These are phyloP conservation scores for Penicillium riverlandense DNA, from an alignment of 495 filamentous ascomycete species.

Conservation along the genomic window DNA sequence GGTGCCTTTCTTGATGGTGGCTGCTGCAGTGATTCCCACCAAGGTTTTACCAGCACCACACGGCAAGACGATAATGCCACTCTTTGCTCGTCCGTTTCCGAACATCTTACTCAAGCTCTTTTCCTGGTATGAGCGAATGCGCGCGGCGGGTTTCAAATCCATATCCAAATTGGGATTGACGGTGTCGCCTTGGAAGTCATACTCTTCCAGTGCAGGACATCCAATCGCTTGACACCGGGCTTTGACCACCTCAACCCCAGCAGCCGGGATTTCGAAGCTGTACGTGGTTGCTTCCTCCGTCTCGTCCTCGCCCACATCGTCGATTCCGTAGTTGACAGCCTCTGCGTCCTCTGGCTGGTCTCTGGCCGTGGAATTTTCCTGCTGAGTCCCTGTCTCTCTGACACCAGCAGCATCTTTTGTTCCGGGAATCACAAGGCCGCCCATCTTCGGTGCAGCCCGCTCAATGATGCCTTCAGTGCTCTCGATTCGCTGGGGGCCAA, in stretches of 20 bases:
- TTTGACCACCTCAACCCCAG: constrained; percentile 75
- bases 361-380: constrained; percentile 27
- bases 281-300: constrained; percentile 77
- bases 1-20: constrained; percentile 92
- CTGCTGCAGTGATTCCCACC: constrained; percentile 93
- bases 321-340: constrained; percentile 49
- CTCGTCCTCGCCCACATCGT: constrained; percentile 84
- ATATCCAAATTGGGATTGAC: constrained; percentile 88
- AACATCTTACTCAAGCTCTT: constrained; percentile 99
- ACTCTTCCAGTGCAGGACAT: constrained; percentile 88
- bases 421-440: constrained; percentile 86
- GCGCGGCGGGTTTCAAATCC: constrained; percentile 57
- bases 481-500: constrained; percentile 56
- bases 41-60: constrained; percentile 97
- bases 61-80: constrained; percentile 94
- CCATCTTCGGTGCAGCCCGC: constrained; percentile 78
- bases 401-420: constrained; percentile 88
- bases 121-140: constrained; percentile 69
- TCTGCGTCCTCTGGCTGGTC: constrained; percentile 42
- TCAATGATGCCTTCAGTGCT: constrained; percentile 66
- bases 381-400: constrained; percentile 50
- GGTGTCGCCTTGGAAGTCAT: constrained; percentile 93
- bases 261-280: constrained; percentile 82
- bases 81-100: constrained; percentile 92
- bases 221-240: constrained; percentile 82